Base-by-base conservation (phyloP, 2,329 filamentous ascomycete genomes). In the Cercospora nicotianae region DNA sequence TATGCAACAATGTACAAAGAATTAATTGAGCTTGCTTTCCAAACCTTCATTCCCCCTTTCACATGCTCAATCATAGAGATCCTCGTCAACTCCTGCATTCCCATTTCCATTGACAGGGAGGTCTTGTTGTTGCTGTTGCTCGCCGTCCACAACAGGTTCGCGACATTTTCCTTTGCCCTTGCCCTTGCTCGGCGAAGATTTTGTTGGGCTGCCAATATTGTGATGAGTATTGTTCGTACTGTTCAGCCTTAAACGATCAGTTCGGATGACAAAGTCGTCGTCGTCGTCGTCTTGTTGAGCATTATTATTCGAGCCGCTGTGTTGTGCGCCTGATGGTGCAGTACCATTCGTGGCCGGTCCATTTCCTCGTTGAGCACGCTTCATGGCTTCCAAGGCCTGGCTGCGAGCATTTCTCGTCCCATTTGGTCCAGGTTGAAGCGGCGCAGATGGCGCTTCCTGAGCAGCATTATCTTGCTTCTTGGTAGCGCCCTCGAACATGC, bases 401-500 rank as follows among this genome's bases (percentile, higher is more conserved):
- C 45, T 30, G n/a, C 64, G 66, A 55, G 59, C 61, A 31, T 57
- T 31, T 33, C 20, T 42, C 5, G 57, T 39, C 4, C 66, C 68
- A 60, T 68, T 68, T 23, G 30, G 28, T 30, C 51, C 51, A 30
- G 23, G 23, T 12, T 26, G 18, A 53, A 45, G 16, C 23, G 42
- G 23, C 36, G 33, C 33, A 28, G 28, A 26, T n/a, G n/a, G 48
- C 31, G 20, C 48, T 58, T 18, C 62, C 42, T 59, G 16, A 60
- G 75, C 42, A 64, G 72, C 63, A 76, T 79, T 13, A 72, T 79
- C 77, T 45, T 81, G 78, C 69, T 82, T 80, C 60, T 83, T 66
- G 28, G 60, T 76, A 42, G 79, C 81, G 9, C 90, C 90, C 77
- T 99, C 95, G 76, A 99, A 99, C 18, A 88, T 87, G 18, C 86